Evolutionary conservation across 805 yeast genomes (phyloP), one percentile per base, ranked within the genome.

Genomic region (Lipomyces mesembrius): DNA sequence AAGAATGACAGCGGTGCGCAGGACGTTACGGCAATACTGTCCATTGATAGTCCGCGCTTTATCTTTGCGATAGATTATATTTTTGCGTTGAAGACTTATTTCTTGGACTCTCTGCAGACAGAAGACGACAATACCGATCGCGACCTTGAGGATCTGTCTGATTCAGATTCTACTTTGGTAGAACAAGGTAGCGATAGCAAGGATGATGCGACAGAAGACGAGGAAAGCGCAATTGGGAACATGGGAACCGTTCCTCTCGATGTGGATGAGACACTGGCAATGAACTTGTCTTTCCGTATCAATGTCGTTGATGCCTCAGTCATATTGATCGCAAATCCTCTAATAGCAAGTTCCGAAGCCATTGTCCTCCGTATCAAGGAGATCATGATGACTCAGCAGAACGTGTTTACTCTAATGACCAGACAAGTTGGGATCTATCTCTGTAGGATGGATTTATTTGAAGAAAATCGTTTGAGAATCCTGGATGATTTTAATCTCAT

Each of bases 401-500:
- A 87, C 64, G 85, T 88, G 2, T 77, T 84, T 0, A 84, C 94
- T 0, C 75, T 92, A 5, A 86, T 90, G 34, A 88, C 91, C 0
- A 84, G 88, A 70, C 91, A 89, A 66, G 85, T 92, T 61, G 98
- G 98, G 1, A 86, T 95, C 88, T 95, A 90, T 74, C 79, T 95
- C 66, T 86, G 92, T 58, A 83, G 81, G 29, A 92, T 95, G 96
- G 84, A 88, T 71, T 75, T 84, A 3, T 83, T 82, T 61, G 88
- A 88, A n/a, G 83, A 83, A 11, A 83, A 83, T 63, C 82, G 88
- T 62, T 80, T 92, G 60, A 81, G 97, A 63, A 84, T 95, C 35
- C 82, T 95, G 66, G 98, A 95, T 77, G 97, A 95, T 73, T 95
- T 94, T 77, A 89, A 96, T 0, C 79, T 92, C 1, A 86, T 92